Conservation (phyloP, 1,139 yeast species). For the Zygosaccharomyces pseudobailii region DNA sequence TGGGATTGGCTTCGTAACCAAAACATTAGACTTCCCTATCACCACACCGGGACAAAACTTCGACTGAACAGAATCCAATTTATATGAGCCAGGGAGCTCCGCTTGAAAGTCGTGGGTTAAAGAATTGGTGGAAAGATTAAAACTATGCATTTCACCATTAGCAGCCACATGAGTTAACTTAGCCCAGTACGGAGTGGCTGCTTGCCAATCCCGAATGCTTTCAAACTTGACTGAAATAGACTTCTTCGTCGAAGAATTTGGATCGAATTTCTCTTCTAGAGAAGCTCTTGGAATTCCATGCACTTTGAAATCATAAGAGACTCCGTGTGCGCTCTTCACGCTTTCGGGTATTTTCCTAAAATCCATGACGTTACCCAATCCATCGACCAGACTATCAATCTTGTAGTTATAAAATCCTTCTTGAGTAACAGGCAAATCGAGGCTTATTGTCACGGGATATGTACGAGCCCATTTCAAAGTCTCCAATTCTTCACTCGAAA, state of each 20-base stretch:
- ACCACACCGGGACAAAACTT: slow-evolving; percentile 62
- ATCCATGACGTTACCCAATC: slow-evolving; percentile 63
- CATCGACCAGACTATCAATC: slow-evolving; percentile 64
- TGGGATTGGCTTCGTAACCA: slow-evolving; percentile 47
- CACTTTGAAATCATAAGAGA: slow-evolving; percentile 53
- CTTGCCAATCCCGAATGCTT: slow-evolving; percentile 19
- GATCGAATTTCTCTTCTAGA: slow-evolving; percentile 35
- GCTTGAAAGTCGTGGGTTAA: slow-evolving; percentile 17
- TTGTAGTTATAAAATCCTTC: slow-evolving; percentile 63
- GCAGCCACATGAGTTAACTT: slow-evolving; percentile 28
- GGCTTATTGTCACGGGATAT: slow-evolving; percentile 44
- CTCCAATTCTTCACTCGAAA: slow-evolving; percentile 34
- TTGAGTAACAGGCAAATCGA: slow-evolving; percentile 45
- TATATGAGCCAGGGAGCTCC: slow-evolving; percentile 60
- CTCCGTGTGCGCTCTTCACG: slow-evolving; percentile 40
- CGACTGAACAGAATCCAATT: slow-evolving; percentile 49
- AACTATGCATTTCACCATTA: slow-evolving; percentile 33
- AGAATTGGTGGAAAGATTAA: slow-evolving; percentile 20
- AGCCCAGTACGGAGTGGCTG: slow-evolving; percentile 41
- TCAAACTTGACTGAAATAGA: slow-evolving; percentile 41
- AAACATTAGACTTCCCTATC: slow-evolving; percentile 42
- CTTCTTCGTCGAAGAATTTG: slow-evolving; percentile 40
- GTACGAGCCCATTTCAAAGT: slow-evolving; percentile 52
- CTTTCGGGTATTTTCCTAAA: slow-evolving; percentile 39
- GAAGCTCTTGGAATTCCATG: slow-evolving; percentile 56